Conservation (phyloP, 192 early-diverging fungal species). For the Umbelopsis ramanniana region DNA sequence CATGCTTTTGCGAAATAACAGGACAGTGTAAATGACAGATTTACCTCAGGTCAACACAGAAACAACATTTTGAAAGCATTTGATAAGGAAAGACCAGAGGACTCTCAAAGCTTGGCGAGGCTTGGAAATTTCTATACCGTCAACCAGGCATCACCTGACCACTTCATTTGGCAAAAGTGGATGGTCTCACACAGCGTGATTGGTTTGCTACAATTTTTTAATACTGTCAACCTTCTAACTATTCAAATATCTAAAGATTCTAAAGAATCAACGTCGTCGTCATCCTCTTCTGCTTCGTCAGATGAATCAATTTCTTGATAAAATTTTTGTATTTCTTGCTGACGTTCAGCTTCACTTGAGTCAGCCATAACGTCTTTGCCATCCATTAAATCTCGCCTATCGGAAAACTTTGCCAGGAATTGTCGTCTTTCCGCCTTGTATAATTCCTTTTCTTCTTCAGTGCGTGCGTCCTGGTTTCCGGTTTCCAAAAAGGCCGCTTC, state of each 20-base stretch:
- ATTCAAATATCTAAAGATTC: conserved; percentile 12
- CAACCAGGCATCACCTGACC: background rate
- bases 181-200: background rate
- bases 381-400: conserved; percentile 20
- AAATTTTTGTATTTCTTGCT: background rate
- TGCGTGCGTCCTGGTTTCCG: background rate
- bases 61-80: conserved; percentile 39
- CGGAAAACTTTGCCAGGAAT: conserved; percentile 30
- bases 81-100: background rate
- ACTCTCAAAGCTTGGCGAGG: background rate
- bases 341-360: background rate
- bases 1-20: background rate
- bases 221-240: background rate
- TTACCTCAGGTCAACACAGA: conserved; percentile 40
- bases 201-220: background rate
- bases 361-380: conserved; percentile 4
- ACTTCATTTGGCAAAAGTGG: background rate
- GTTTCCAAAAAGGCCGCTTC: conserved; percentile 15
- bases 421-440: conserved; percentile 7
- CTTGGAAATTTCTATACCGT: background rate
- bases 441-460: conserved; percentile 17
- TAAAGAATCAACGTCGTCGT: conserved; percentile 1
- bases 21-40: background rate
- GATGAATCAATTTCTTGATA: background rate
- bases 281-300: background rate